Evolutionary conservation across 2,329 filamentous ascomycete genomes (phyloP).

Genomic region (Lasiodiplodia citricola): DNA sequence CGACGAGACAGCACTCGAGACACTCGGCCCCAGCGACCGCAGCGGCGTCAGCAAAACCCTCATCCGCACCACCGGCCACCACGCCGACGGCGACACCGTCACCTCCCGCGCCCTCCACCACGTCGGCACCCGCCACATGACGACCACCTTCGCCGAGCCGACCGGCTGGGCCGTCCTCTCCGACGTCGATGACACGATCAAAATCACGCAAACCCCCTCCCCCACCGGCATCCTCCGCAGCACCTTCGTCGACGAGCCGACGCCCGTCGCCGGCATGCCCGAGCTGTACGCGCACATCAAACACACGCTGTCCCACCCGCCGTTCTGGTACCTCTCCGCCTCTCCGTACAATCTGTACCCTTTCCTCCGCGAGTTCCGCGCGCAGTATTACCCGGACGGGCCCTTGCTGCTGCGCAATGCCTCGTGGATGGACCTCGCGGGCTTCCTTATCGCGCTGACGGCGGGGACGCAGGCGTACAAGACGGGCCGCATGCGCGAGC

Average conservation of each 20-base stretch:
- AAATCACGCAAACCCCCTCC: constrained; percentile 81
- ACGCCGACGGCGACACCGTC: constrained; percentile 41
- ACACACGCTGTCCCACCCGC: constrained; percentile 60
- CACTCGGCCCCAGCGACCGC: constrained; percentile 70
- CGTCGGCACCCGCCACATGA: constrained; percentile 59
- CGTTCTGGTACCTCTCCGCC: constrained; percentile 93
- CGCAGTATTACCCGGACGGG: constrained; percentile 73
- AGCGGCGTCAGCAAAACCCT: constrained; percentile 75
- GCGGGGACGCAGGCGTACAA: constrained; percentile 87
- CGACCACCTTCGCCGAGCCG: constrained; percentile 74
- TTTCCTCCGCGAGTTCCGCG: constrained; percentile 77
- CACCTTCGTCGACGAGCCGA: constrained; percentile 80
- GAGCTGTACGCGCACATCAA: constrained; percentile 76
- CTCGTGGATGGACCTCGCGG: constrained; percentile 82
- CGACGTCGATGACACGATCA: constrained; percentile 95
- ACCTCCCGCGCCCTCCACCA: constrained; percentile 40
- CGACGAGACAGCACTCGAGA: constrained; percentile 31
- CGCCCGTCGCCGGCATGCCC: constrained; percentile 79
- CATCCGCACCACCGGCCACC: constrained; percentile 56
- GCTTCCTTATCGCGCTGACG: constrained; percentile 79
- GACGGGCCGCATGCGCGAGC: constrained; percentile 75
- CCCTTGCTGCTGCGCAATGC: constrained; percentile 85
- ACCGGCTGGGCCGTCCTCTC: constrained; percentile 86
- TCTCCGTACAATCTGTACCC: constrained; percentile 95
- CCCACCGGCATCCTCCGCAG: constrained; percentile 79